Evolutionary conservation across 768 basidiomycete species (phyloP).

Genomic region (Calocybe indica): DNA sequence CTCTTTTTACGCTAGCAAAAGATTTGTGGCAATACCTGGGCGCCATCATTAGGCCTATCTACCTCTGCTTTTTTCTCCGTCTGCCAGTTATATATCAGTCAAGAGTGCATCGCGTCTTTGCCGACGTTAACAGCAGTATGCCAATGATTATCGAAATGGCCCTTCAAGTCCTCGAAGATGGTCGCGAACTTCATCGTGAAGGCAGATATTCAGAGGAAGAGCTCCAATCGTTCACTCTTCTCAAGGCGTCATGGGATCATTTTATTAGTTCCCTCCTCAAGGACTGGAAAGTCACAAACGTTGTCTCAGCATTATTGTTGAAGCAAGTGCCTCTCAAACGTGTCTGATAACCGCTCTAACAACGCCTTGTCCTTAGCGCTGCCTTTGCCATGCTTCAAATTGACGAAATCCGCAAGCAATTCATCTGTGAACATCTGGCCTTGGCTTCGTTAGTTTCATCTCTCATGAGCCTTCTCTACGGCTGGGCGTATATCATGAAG

Average conservation of each 20-base stretch:
- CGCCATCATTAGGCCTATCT: too few species aligned
- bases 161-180: too few species aligned
- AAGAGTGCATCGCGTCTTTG: too few species aligned
- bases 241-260: constrained; percentile 19
- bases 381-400: constrained; percentile 26
- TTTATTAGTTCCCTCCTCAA: constrained; percentile 23
- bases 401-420: constrained; percentile 34
- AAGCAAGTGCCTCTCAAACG: constrained; percentile 14
- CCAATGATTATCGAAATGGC: too few species aligned
- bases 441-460: constrained; percentile 50
- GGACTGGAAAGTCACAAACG: constrained; percentile 32
- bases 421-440: constrained; percentile 46
- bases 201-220: too few species aligned
- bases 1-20: too few species aligned
- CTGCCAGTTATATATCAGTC: too few species aligned
- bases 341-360: not conserved
- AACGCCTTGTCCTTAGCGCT: constrained; percentile 11
- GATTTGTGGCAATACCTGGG: too few species aligned
- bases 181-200: too few species aligned
- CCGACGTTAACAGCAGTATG: too few species aligned
- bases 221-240: not conserved
- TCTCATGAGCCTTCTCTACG: constrained; percentile 49
- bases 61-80: too few species aligned
- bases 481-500: not conserved
- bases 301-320: constrained; percentile 25